Evolutionary conservation across 345 rosid species (phyloP), one percentile per base, ranked within the genome.

Genomic region (Trapa bicornis): DNA sequence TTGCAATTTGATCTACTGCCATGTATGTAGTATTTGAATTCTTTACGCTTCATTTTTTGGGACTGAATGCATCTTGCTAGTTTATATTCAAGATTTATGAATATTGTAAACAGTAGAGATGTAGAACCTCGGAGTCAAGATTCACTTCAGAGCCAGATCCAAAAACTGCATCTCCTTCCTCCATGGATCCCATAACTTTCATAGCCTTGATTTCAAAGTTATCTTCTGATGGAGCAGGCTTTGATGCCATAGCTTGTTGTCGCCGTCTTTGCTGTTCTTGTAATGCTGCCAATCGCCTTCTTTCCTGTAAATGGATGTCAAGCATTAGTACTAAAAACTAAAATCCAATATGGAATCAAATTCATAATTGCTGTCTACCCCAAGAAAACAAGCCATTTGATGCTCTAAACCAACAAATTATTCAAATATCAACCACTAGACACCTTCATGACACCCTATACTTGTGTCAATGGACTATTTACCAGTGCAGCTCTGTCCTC

Each of bases 121-220:
- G 56, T 67, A 6, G n/a, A 58, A 84, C 96, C 91, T 92, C 90
- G 0, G 98, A 88, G 72, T 93, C 97, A 74, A 93, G 85, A 79
- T 83, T 90, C 48, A 93, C 89, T 85, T 93, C 98, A 29, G 94
- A 89, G 58, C 90, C 95, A 64, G 96, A 76, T 76, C 97, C 97
- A 78, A 93, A 88, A 61, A 87, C 81, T 22, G 92, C 96, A 80
- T 90, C 98, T 29, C 97, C 98, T 81, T 93, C 98, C 72, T 93
- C 98, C 89, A 88, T 85, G 42, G 78, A 81, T 72, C 98, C 98
- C 98, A 93, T 93, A 70, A 77, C 89, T 82, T 93, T 93, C 73
- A 87, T 81, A 73, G 96, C 97, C 83, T 87, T 93, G 72, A 85
- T 66, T 85, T 93, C 96, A 16, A 90, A 85, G 75, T 87, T 87